Evolutionary conservation across 345 rosid species (phyloP).

Genomic region (Eucalyptus pauciflora): DNA sequence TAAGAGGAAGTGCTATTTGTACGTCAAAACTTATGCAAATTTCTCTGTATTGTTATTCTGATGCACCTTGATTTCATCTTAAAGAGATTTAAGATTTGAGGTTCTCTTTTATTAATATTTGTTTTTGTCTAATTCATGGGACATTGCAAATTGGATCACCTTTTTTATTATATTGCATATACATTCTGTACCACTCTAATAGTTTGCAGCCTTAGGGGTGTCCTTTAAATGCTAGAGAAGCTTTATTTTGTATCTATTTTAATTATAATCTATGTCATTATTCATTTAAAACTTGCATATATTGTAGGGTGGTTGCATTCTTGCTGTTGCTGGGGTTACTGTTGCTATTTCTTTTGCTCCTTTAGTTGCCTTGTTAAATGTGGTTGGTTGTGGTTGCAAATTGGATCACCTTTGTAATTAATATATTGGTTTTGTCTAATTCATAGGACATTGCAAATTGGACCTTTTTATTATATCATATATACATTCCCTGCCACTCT

Average conservation of each 20-base stretch:
- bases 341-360: slow-evolving; percentile 74
- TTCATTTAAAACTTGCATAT: background rate
- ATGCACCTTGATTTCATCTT: background rate
- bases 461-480: background rate
- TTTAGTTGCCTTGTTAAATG: slow-evolving; percentile 52
- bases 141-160: background rate
- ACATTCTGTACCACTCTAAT: background rate
- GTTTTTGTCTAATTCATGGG: background rate
- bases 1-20: background rate
- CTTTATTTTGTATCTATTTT: background rate
- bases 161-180: background rate
- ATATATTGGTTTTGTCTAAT: background rate
- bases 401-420: background rate
- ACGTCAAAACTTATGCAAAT: background rate
- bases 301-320: slow-evolving; percentile 50
- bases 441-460: background rate
- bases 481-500: background rate
- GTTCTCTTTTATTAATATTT: background rate
- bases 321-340: slow-evolving; percentile 75
- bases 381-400: slow-evolving; percentile 41
- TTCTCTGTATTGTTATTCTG: background rate
- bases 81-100: background rate
- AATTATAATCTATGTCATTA: background rate
- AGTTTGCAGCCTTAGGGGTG: background rate
- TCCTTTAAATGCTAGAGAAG: background rate